A percentile compares a stretch with the other conserved stretches of the same genome.
Evolutionary conservation across 345 rosid species (phyloP).

Genomic region (Salix udensis): DNA sequence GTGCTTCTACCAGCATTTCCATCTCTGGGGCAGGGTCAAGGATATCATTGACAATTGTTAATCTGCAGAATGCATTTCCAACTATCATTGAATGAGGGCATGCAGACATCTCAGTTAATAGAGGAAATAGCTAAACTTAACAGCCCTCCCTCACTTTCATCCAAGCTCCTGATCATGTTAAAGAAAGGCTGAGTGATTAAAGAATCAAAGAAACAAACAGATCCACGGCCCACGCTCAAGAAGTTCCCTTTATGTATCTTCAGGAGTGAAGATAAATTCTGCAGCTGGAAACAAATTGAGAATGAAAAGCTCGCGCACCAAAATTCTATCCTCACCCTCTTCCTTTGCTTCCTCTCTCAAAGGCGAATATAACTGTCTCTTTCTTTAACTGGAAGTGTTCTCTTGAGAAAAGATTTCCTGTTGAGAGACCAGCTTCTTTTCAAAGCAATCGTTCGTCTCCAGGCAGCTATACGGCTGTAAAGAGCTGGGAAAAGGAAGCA

Average conservation of each 20-base stretch:
- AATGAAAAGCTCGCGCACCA: not conserved
- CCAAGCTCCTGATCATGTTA: no score
- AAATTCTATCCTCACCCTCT: not conserved
- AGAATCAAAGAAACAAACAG: not conserved
- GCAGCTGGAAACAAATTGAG: not conserved
- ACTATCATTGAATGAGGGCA: no score
- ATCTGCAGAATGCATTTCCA: not conserved
- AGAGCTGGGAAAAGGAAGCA: constrained; percentile 69
- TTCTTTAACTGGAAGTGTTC: constrained; percentile 44
- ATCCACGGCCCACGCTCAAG: not conserved
- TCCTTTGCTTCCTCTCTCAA: constrained; percentile 23
- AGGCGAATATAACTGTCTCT: constrained; percentile 74
- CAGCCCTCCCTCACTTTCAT: no score
- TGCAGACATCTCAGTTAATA: no score
- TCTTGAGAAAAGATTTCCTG: constrained; percentile 60
- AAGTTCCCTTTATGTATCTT: not conserved
- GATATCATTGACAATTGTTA: not conserved
- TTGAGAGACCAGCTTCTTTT: constrained; percentile 69
- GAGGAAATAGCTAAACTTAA: no score
- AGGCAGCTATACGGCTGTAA: constrained; percentile 44
- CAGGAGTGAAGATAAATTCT: not conserved
- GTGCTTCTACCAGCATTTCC: not conserved
- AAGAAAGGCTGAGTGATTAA: not conserved
- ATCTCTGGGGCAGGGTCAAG: not conserved
- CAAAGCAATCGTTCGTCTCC: constrained; percentile 49